Evolutionary conservation across 768 basidiomycete genomes (phyloP).

Genomic region (Boletus coccyginus): DNA sequence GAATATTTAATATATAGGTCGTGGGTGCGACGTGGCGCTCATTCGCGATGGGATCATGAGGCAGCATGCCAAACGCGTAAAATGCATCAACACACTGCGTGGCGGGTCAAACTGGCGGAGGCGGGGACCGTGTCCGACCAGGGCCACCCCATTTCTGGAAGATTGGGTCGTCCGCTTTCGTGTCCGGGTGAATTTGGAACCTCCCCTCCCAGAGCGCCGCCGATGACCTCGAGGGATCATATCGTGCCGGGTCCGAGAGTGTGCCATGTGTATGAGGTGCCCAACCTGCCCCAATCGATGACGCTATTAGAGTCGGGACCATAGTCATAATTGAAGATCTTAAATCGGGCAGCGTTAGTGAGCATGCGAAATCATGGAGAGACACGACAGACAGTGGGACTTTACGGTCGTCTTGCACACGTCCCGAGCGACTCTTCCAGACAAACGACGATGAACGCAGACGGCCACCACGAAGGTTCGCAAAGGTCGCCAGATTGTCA

Average conservation of each 20-base stretch:
- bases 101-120: conserved; percentile 17
- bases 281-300: conserved; percentile 71
- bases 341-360: conserved; percentile 29
- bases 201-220: conserved; percentile 84
- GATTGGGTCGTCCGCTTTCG: conserved; percentile 60
- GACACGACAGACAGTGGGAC: conserved; percentile 46
- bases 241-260: conserved; percentile 70
- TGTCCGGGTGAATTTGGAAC: conserved; percentile 86
- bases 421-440: conserved; percentile 70
- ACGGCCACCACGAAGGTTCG: conserved; percentile 85
- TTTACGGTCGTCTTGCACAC: conserved; percentile 46
- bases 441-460: conserved; percentile 84
- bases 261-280: conserved; percentile 53
- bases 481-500: conserved; percentile 83
- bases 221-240: conserved; percentile 77
- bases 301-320: conserved; percentile 71
- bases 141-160: conserved; percentile 32
- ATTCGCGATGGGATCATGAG: conserved; percentile 6
- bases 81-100: neutral
- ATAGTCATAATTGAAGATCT: conserved; percentile 72
- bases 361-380: neutral
- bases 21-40: conserved; percentile 2
- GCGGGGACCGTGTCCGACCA: conserved; percentile 10
- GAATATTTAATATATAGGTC: conserved; percentile 11
- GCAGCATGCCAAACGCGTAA: neutral